A percentile compares a stretch with the other conserved stretches of the same genome.
These are phyloP conservation scores for Myriosclerotinia curreyana DNA, from an alignment of 2,329 filamentous ascomycete genomes.

Conservation along the genomic window DNA sequence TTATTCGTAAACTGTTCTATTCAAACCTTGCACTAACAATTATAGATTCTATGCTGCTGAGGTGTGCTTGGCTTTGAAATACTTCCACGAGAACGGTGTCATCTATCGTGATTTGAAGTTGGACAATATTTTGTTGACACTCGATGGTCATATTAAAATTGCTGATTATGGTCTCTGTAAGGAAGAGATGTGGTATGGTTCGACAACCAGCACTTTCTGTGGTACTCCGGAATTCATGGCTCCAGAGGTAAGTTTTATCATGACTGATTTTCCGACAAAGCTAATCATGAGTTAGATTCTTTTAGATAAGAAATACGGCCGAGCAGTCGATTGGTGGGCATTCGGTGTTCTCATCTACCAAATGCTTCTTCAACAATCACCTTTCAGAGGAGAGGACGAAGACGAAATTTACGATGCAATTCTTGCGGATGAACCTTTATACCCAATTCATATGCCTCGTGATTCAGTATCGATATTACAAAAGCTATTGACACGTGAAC, in stretches of 20 bases:
- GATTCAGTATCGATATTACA: constrained; percentile 97
- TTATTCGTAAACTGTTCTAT: constrained; percentile 30
- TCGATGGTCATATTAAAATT: constrained; percentile 98
- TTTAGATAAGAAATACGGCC: constrained; percentile 95
- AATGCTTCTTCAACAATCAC: constrained; percentile 98
- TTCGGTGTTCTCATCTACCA: constrained; percentile 99
- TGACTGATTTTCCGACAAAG: constrained; percentile 20
- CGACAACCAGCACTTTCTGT: constrained; percentile 95
- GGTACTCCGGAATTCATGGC: constrained; percentile 99
- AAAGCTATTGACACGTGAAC: constrained; percentile 93
- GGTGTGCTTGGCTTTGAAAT: constrained; percentile 94
- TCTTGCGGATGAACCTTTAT: constrained; percentile 92
- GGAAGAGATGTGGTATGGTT: constrained; percentile 99
- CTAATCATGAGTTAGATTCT: constrained; percentile 64
- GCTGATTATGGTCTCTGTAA: constrained; percentile 98
- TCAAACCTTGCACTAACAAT: constrained; percentile 29
- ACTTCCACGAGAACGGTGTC: constrained; percentile 98
- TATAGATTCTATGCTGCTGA: constrained; percentile 91
- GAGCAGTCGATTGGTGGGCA: constrained; percentile 98
- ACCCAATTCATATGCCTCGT: constrained; percentile 97
- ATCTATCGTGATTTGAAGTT: constrained; percentile 85
- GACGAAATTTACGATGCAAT: constrained; percentile 99
- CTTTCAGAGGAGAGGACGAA: constrained; percentile 97
- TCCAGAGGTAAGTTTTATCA: constrained; percentile 66
- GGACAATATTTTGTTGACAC: constrained; percentile 86